Evolutionary conservation across 1,284 basidiomycete species (phyloP), one percentile per base, ranked within the genome.

Genomic region (Athelia sp.): DNA sequence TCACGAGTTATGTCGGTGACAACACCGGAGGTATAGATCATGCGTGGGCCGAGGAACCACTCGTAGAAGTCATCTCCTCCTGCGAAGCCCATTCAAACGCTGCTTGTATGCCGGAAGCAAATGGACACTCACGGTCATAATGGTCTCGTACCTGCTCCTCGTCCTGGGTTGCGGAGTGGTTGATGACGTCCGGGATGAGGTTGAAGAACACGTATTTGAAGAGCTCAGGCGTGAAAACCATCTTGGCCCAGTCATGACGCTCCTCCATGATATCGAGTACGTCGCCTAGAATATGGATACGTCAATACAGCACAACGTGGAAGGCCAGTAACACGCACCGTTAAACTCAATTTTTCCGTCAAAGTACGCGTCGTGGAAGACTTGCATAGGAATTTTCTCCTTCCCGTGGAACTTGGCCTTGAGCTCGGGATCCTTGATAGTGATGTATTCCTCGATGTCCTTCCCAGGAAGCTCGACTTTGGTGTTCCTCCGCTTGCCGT

Each of bases 341-440:
- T 98, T 98, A 67, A 98, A 89, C 55, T 98, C 93, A 55, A 96
- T 84, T 75, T 98, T 98, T 55, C 87, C 87, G 53, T 96, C 94
- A 70, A 99, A 98, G 75, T 91, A 99, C 55, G 93, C 91, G 73
- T 99, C 97, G 67, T 99, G 89, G 78, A 98, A 97, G 56, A 90
- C 72, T 72, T 99, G 94, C 87, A 98, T 97, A 45, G 95, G 95
- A 56, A 99, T 98, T 73, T 98, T 98, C 66, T 87, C 85, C 66
- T 81, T 83, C 57, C 82, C 82, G 46, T 82, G 71, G 74, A 94
- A 98, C 59, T 85, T 78, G 23, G 76, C 74, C 72, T 83, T 88
- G 62, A 99, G 77, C 54, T 84, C 84, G 1, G 74, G 67, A 73
- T 98, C 93, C 58, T 92, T 87, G 72, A 98, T 88, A 49, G 84